Conservation (phyloP, 305 asterid species). For the Fraxinus latifolia region DNA sequence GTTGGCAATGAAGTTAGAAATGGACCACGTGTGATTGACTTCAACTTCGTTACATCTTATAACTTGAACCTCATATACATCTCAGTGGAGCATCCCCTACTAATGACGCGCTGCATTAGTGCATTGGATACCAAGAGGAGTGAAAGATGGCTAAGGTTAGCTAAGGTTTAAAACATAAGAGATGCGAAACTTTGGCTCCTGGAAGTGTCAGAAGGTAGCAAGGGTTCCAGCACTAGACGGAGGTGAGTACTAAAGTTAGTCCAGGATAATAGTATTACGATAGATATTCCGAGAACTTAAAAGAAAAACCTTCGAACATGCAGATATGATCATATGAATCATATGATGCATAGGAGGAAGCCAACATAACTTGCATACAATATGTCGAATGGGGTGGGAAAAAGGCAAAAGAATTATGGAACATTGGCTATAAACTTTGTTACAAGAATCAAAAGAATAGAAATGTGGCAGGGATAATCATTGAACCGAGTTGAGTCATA, state of each 20-base stretch:
- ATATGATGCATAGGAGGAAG: neutral
- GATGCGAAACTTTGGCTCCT: neutral
- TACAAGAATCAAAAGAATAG: neutral
- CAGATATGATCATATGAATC: neutral
- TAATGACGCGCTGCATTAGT: neutral
- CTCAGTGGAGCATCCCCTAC: neutral
- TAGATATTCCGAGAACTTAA: neutral
- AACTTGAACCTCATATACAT: neutral
- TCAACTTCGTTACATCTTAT: neutral
- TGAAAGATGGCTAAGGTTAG: neutral
- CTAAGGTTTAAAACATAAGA: neutral
- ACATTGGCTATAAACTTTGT: neutral
- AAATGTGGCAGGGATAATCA: neutral
- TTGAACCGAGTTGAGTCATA: neutral
- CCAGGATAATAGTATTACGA: neutral
- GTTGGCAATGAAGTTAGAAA: neutral
- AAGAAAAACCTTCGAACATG: neutral
- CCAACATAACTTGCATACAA: neutral
- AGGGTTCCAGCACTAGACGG: neutral
- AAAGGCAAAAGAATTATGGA: neutral
- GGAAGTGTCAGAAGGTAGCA: neutral
- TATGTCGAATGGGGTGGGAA: neutral
- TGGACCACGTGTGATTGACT: neutral
- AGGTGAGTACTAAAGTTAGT: neutral
- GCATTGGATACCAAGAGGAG: neutral